Percentiles rank a stretch among this genome's conserved stretches.
Evolutionary conservation across 2,329 filamentous ascomycete species (phyloP).

Genomic region (Didymella pinodella): DNA sequence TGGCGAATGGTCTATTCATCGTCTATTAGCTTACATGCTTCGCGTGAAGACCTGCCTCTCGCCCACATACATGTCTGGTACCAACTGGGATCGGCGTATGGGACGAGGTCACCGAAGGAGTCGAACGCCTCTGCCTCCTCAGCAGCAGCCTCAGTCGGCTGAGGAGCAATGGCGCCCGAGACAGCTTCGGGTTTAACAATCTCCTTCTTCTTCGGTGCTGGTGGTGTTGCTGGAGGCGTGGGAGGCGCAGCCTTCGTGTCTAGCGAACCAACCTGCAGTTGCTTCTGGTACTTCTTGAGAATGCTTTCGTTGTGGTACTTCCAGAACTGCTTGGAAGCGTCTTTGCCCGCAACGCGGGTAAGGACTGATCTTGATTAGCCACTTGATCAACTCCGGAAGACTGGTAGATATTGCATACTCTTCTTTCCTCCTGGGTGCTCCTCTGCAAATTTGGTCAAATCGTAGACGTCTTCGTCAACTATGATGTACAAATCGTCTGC

Average conservation of each 20-base stretch:
- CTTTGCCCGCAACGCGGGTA: constrained; percentile 70
- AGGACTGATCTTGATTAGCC: constrained; percentile 59
- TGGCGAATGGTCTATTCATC: constrained; percentile 73
- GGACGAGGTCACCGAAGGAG: constrained; percentile 83
- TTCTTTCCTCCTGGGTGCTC: constrained; percentile 73
- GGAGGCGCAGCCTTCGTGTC: constrained; percentile 75
- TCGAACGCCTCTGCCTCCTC: constrained; percentile 78
- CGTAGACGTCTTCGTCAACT: constrained; percentile 94
- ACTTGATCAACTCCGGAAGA: background rate
- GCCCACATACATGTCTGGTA: constrained; percentile 73
- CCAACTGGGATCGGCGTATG: constrained; percentile 92
- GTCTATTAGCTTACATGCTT: too few relatives aligned
- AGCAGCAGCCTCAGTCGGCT: constrained; percentile 49
- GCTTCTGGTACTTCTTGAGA: constrained; percentile 68
- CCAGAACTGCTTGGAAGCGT: constrained; percentile 74
- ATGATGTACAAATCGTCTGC: constrained; percentile 85
- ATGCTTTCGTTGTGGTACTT: constrained; percentile 69
- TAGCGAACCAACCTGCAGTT: constrained; percentile 74
- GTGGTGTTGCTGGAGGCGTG: constrained; percentile 59
- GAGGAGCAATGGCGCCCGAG: constrained; percentile 59
- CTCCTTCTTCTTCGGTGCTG: constrained; percentile 55
- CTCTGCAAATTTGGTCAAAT: constrained; percentile 74
- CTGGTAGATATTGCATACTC: constrained; percentile 55
- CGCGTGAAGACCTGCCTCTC: too few relatives aligned
- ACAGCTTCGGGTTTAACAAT: constrained; percentile 66